Evolutionary conservation across 306 rosid genomes (phyloP), one percentile per base, ranked within the genome.

Genomic region (Castanea sativa): DNA sequence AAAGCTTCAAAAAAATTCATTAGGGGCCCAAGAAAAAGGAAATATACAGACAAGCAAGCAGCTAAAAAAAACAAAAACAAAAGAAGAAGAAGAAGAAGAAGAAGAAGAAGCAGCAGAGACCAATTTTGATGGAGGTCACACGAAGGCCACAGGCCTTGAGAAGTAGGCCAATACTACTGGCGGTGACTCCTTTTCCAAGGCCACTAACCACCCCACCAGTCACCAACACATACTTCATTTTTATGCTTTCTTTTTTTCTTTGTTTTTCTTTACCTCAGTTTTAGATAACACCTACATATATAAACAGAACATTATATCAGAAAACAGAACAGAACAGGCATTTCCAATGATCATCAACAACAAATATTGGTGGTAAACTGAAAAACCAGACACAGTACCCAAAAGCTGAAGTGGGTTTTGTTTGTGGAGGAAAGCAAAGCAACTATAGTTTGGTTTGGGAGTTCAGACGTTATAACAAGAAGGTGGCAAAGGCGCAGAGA

Each of bases 161-260:
- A 84, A 94, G 92, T 27, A 94, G 80, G 13, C 98, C 98, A 85
- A 94, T 86, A 87, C 98, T 92, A 81, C 98, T 94, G 1, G 98
- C 98, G 7, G 98, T 94, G 43, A 94, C 93, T 25, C 98, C 98
- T 81, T 94, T 94, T 4, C 98, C 98, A 30, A 94, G 96, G 11
- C 98, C 98, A 80, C 98, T 94, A 51, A 94, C 94, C 21, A 94
- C 98, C 73, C 98, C 98, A 18, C 98, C 98, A 32, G 94, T 94
- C 57, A 94, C 98, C 83, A 92, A 43, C 57, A 94, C 89, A 74
- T 94, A 94, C 90, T 94, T 94, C 98, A 94, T 94, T 80, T 80
- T 78, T 53, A 6, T 9, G 25, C 21, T 1, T 55, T 16, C 0
- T 57, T 10, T n/a, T 14, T 16, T 59, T 20, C 23, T 41, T 41